Conservation (phyloP, 129 eudicot species). For the Oenanthe sinensis region DNA sequence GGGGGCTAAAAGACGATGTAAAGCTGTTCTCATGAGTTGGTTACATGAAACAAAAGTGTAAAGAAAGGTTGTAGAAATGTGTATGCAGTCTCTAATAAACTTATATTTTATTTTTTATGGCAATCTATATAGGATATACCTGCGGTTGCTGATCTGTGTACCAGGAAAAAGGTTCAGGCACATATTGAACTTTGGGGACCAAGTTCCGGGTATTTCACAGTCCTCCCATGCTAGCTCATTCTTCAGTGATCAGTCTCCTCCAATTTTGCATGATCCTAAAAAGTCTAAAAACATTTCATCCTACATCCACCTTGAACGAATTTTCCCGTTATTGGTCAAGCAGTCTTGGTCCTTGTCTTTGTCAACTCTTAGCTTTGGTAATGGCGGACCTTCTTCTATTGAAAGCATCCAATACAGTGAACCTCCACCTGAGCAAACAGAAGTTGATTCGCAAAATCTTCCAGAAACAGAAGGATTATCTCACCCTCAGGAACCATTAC, state of each 20-base stretch:
- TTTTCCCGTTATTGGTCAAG: constrained; percentile 62
- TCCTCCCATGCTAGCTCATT: constrained; percentile 55
- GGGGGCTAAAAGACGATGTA: too few species aligned
- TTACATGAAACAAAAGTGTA: neutral
- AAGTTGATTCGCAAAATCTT: constrained; percentile 18
- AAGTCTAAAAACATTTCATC: constrained; percentile 54
- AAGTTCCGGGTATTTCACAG: constrained; percentile 57
- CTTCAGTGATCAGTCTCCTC: constrained; percentile 58
- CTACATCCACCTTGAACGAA: constrained; percentile 71
- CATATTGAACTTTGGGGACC: constrained; percentile 54
- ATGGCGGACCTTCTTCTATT: constrained; percentile 21
- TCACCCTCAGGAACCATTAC: constrained; percentile 65
- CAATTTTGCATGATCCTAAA: constrained; percentile 38
- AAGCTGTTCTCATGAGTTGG: neutral
- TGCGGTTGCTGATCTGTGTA: constrained; percentile 81
- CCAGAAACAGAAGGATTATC: constrained; percentile 36
- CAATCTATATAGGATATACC: constrained; percentile 63
- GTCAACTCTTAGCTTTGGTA: constrained; percentile 34
- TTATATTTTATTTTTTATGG: constrained; percentile 12
- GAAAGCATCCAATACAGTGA: constrained; percentile 55
- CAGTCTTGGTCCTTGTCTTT: constrained; percentile 91
- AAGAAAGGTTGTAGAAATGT: neutral
- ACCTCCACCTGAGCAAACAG: constrained; percentile 35
- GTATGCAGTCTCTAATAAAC: neutral
- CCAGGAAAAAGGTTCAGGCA: constrained; percentile 83